A percentile compares a stretch with the other conserved stretches of the same genome.
Conservation (phyloP, 768 basidiomycete genomes). For the Boletus rubroflammeus region DNA sequence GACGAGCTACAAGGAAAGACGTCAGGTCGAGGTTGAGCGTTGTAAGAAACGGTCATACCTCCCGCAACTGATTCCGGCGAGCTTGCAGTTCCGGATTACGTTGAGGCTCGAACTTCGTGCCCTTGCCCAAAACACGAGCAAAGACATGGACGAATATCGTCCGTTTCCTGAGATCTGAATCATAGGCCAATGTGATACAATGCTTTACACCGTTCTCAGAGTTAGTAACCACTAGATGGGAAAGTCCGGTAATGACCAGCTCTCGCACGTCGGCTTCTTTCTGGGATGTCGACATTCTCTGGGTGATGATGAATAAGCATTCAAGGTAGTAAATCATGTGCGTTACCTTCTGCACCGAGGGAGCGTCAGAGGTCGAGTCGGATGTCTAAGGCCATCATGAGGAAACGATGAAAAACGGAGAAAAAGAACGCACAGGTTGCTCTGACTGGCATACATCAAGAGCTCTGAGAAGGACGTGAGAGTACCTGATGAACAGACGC, state of each 20-base stretch:
- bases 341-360: slow-evolving; percentile 46
- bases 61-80: slow-evolving; percentile 52
- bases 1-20: slow-evolving; percentile 49
- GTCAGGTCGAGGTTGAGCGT: slow-evolving; percentile 4
- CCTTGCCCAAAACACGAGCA: slow-evolving; percentile 73
- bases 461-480: slow-evolving; percentile 58
- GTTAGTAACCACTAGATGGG: slow-evolving; percentile 79
- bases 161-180: slow-evolving; percentile 63
- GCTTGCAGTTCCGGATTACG: slow-evolving; percentile 46
- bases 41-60: slow-evolving; percentile 40
- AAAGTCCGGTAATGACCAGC: slow-evolving; percentile 73
- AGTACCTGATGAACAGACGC: slow-evolving; percentile 77
- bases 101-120: slow-evolving; percentile 69
- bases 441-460: slow-evolving; percentile 53
- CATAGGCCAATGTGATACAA: slow-evolving; percentile 76
- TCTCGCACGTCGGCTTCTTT: slow-evolving; percentile 66
- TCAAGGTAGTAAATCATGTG: neutral
- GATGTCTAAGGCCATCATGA: slow-evolving; percentile 34
- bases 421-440: slow-evolving; percentile 34
- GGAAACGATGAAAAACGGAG: neutral
- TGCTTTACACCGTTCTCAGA: slow-evolving; percentile 88
- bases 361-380: slow-evolving; percentile 49
- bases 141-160: slow-evolving; percentile 84
- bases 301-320: slow-evolving; percentile 15
- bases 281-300: slow-evolving; percentile 44